A percentile compares a stretch with the other conserved stretches of the same genome.
These are phyloP conservation scores for Nannochloropsis salina DNA, from an alignment of 108 stramenopile genomes.

Conservation along the genomic window DNA sequence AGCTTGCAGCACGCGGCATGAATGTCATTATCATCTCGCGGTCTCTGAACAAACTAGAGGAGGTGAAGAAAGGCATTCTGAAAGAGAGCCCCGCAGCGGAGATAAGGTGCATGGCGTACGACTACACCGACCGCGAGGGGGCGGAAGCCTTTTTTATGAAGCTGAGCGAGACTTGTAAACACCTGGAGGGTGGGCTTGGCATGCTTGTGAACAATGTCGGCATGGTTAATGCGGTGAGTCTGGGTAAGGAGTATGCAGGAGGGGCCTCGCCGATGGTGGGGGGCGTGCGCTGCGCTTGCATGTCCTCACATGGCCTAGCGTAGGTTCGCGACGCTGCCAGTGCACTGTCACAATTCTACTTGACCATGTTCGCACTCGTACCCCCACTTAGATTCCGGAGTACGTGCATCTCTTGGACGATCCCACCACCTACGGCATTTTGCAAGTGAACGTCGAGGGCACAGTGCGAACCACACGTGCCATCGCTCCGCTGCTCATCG, in stretches of 20 bases:
- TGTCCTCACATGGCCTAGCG: no score
- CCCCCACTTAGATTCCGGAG: background rate
- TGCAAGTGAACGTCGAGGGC: background rate
- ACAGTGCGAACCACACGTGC: background rate
- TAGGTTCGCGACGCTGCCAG: no score
- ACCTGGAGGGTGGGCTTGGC: background rate
- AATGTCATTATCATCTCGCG: background rate
- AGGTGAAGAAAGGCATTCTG: background rate
- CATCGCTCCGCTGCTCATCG: background rate
- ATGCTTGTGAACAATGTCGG: background rate
- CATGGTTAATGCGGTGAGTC: background rate
- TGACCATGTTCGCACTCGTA: no score
- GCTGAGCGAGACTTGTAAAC: background rate
- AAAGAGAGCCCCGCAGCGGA: background rate
- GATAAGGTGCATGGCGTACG: background rate
- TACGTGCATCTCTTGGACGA: background rate
- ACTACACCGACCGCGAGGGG: background rate
- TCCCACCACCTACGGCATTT: background rate
- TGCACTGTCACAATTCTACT: no score
- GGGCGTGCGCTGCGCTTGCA: no score
- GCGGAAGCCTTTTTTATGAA: slow-evolving; percentile 2
- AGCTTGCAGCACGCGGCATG: background rate
- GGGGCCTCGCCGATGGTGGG: background rate
- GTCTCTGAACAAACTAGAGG: background rate
- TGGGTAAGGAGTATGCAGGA: background rate